phyloP scores from a whole-genome alignment of 176 grass and related monocot species.

The Alopecurus myosuroides region DNA sequence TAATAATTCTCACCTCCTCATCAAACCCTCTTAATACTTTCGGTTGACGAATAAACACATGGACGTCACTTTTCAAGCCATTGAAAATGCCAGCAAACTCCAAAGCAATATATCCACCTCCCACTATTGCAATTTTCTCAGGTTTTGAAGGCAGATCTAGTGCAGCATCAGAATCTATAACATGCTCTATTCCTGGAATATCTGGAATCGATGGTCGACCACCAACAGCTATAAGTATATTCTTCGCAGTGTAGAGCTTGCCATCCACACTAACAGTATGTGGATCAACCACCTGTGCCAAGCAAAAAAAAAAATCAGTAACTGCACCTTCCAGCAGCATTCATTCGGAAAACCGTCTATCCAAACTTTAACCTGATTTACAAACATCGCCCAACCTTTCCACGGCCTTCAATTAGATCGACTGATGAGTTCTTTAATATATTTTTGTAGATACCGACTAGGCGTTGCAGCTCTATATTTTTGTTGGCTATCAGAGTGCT shows the following conservation, averaged over 20 bases:
- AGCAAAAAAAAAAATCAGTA: constrained; percentile 29
- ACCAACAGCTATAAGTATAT: constrained; percentile 74
- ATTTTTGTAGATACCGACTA: constrained; percentile 75
- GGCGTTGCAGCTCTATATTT: constrained; percentile 71
- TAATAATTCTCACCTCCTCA: constrained; percentile 59
- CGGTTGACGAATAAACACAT: constrained; percentile 81
- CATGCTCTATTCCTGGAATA: constrained; percentile 75
- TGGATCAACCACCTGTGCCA: constrained; percentile 56
- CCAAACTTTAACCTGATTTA: constrained; percentile 35
- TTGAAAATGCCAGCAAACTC: constrained; percentile 80
- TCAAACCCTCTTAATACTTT: constrained; percentile 79
- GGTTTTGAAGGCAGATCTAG: constrained; percentile 55
- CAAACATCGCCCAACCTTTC: constrained; percentile 57
- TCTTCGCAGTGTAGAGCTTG: constrained; percentile 58
- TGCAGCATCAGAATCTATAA: constrained; percentile 69
- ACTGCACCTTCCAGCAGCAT: constrained; percentile 2
- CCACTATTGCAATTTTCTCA: constrained; percentile 74
- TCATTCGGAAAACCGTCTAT: background rate
- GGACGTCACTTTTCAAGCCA: constrained; percentile 76
- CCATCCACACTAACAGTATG: constrained; percentile 68
- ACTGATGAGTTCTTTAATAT: constrained; percentile 62
- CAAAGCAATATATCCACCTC: constrained; percentile 81
- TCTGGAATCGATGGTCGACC: constrained; percentile 51
- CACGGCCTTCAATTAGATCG: constrained; percentile 69
- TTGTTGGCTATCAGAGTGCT: constrained; percentile 76